Evolutionary conservation across 164 flowering plant species (phyloP), one percentile per base, ranked within the genome.

Genomic region (Stephania japonica): DNA sequence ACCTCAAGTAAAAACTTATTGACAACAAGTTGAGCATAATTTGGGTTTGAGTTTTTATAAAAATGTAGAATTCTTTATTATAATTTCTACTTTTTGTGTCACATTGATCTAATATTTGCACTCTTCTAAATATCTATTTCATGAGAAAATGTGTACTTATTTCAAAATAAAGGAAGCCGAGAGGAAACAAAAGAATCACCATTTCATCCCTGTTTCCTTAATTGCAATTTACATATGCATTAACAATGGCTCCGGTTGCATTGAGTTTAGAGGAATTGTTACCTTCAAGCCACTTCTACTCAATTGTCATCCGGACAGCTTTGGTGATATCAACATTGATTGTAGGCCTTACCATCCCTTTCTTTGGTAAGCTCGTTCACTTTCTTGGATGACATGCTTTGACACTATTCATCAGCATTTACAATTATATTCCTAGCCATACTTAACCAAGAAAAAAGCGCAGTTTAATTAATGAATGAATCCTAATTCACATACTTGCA

Each of bases 191-290:
- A 56, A 19, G 19, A 56, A 56, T 19, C 62, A 56, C 62, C 62
- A 66, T 42, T 32, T 32, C 16, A 10, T 21, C 38, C 65, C 21
- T 25, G 12, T 59, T 71, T 86, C 86, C 91, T 89, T 88, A 83
- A 88, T 69, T 50, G 67, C 76, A 76, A 76, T 68, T 41, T 77
- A 92, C 93, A 78, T 92, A 89, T 89, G 99, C 99, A 62, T 80
- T 95, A 68, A 90, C 97, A 65, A 84, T 95, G 69, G 73, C 91
- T 70, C 98, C 98, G 1, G 98, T 95, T 42, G 98, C 98, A 53
- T 73, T 91, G 92, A 83, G 99, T 86, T 81, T 95, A 59, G 98
- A 95, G 82, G 99, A 95, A 83, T 77, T 95, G 83, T 86, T 95
- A 76, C 97, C 98, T n/a, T 75, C 91, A 62, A 83, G 69, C 75